Base-by-base conservation (phyloP, 345 rosid species). In the Atalantia buxifolia region DNA sequence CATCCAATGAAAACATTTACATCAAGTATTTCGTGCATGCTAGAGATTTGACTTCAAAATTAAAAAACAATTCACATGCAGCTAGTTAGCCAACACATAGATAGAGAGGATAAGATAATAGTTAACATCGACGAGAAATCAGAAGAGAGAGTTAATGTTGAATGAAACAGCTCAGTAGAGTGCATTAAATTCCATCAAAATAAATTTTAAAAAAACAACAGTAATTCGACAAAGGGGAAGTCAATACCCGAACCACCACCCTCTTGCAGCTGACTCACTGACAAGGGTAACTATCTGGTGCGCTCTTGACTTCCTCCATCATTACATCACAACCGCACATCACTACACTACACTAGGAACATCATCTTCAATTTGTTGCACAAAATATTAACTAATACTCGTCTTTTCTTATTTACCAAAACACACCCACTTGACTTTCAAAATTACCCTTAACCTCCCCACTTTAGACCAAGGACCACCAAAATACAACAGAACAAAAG, bases 221-320 rank as follows among this genome's bases (percentile, higher is more conserved):
- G 13, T 21, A 70, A 21, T 31, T 65, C 40, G 38, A 82, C 71
- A 78, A 45, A 85, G 82, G 86, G 79, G 85, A 90, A 95, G 98
- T 95, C 97, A 95, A 93, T 93, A 82, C 98, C 95, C 95, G 97
- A 94, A 93, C 98, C 97, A 93, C 87, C 88, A 82, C 81, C 90
- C 87, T 19, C 57, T 53, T 16, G 57, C 22, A 53, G 1, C 82
- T 76, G 59, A 66, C 78, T 85, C 63, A 64, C 42, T 63, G 83
- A 76, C 84, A 78, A 88, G 88, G 91, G 84, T 79, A 18, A 82
- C 66, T 25, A 75, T 77, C 85, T 90, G 97, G 97, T 93, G 92
- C 97, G 98, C 86, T 94, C 97, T 94, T 94, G 97, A 94, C 98
- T 94, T 83, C 89, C 82, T 78, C 84, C 72, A 57, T 12, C 53